Evolutionary conservation across 2,329 filamentous ascomycete species (phyloP).

Genomic region (Aspergillus caelatus): DNA sequence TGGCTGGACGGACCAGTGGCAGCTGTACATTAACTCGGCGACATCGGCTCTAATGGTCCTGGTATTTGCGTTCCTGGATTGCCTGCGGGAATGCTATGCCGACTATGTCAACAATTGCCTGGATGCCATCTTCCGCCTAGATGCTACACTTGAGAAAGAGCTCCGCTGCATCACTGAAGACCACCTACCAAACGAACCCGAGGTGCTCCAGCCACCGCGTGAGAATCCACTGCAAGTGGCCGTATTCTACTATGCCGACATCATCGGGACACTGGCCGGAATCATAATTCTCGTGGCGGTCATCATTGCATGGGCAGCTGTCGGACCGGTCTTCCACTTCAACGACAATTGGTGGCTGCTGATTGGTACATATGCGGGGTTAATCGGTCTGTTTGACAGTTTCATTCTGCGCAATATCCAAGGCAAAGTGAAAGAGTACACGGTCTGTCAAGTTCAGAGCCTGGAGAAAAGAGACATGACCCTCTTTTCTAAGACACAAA

Average conservation of each 20-base stretch:
- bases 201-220: conserved; percentile 35
- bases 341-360: conserved; percentile 52
- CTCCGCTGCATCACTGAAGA: conserved; percentile 22
- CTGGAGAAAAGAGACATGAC: conserved; percentile 18
- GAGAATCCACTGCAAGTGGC: conserved; percentile 38
- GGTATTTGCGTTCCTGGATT: conserved; percentile 31
- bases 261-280: conserved; percentile 48
- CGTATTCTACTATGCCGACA: conserved; percentile 44
- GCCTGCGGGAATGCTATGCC: conserved; percentile 25
- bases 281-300: conserved; percentile 43
- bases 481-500: background rate
- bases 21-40: conserved; percentile 16
- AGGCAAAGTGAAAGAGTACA: conserved; percentile 25
- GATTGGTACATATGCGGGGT: conserved; percentile 53
- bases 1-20: conserved; percentile 21
- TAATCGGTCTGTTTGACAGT: conserved; percentile 50
- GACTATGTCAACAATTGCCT: conserved; percentile 18
- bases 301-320: conserved; percentile 41
- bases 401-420: conserved; percentile 52
- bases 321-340: conserved; percentile 45
- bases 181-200: conserved; percentile 33
- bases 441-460: conserved; percentile 15
- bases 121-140: conserved; percentile 24
- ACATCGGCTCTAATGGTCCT: conserved; percentile 46
- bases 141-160: conserved; percentile 19